Percentiles rank a stretch among this genome's conserved stretches.
These are phyloP conservation scores for Tricholoma furcatifolium DNA, from an alignment of 768 basidiomycete genomes.

Conservation along the genomic window DNA sequence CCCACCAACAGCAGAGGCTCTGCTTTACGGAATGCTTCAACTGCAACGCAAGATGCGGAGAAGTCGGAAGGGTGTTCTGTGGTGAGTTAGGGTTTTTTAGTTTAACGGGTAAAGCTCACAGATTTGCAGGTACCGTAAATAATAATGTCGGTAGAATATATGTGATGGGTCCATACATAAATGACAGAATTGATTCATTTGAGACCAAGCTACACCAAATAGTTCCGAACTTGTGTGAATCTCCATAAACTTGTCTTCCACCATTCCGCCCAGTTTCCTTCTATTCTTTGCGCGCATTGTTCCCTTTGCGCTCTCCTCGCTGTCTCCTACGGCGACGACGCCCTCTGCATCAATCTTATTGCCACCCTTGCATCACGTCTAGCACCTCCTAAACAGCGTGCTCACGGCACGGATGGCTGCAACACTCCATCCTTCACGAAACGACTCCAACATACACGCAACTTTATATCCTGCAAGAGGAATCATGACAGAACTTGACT, in stretches of 20 bases:
- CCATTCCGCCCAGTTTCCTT: background rate
- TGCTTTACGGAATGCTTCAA: constrained; percentile 95
- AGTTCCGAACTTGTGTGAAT: constrained; percentile 14
- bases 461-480: constrained; percentile 46
- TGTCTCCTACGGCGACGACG: background rate
- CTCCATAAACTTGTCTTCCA: background rate
- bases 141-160: constrained; percentile 17
- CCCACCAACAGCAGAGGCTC: constrained; percentile 93
- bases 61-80: constrained; percentile 82
- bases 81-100: constrained; percentile 46
- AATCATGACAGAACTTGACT: constrained; percentile 60
- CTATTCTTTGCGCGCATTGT: background rate
- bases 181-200: background rate
- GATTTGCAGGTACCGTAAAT: constrained; percentile 55
- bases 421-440: constrained; percentile 45
- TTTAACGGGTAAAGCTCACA: constrained; percentile 1
- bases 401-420: constrained; percentile 41
- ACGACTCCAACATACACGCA: constrained; percentile 34
- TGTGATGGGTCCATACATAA: background rate
- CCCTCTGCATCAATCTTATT: background rate
- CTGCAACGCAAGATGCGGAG: constrained; percentile 95
- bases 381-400: constrained; percentile 18
- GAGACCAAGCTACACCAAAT: constrained; percentile 14
- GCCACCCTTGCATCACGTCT: constrained; percentile 9
- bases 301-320: background rate